Conservation (phyloP, 495 filamentous ascomycete genomes). For the Annulohypoxylon maeteangense region DNA sequence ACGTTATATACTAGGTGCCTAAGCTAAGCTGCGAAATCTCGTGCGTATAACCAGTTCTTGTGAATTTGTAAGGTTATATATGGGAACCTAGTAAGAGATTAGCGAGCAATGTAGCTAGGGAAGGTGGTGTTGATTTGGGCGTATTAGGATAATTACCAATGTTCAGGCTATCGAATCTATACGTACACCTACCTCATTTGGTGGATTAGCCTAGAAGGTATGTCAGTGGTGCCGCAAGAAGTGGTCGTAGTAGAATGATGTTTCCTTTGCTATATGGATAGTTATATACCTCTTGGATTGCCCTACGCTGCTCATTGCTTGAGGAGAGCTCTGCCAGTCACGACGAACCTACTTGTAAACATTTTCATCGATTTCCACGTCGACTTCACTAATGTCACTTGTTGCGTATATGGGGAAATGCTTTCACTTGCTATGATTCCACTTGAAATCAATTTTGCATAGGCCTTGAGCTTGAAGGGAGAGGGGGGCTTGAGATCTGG, state of each 20-base stretch:
- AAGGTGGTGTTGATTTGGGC: neutral
- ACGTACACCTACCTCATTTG: neutral
- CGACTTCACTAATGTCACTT: neutral
- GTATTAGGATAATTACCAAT: neutral
- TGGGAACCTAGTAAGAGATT: neutral
- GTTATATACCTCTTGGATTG: neutral
- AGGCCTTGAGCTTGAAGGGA: neutral
- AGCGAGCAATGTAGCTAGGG: neutral
- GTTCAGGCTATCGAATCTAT: neutral
- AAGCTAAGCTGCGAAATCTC: neutral
- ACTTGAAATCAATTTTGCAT: constrained; percentile 6
- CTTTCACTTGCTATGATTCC: neutral
- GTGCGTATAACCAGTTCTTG: neutral
- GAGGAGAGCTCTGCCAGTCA: neutral
- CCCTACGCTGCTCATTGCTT: neutral
- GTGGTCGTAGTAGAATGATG: neutral
- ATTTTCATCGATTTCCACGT: neutral
- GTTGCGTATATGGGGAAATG: neutral
- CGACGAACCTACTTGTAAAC: neutral
- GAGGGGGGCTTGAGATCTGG: neutral
- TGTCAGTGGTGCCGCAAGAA: neutral
- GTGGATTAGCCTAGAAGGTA: neutral
- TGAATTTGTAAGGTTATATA: neutral
- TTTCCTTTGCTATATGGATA: neutral
- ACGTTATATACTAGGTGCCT: no score